Percentiles rank a stretch among this genome's conserved stretches.
phyloP scores from a whole-genome alignment of 192 early-diverging fungal species.

The Podila clonocystis region DNA sequence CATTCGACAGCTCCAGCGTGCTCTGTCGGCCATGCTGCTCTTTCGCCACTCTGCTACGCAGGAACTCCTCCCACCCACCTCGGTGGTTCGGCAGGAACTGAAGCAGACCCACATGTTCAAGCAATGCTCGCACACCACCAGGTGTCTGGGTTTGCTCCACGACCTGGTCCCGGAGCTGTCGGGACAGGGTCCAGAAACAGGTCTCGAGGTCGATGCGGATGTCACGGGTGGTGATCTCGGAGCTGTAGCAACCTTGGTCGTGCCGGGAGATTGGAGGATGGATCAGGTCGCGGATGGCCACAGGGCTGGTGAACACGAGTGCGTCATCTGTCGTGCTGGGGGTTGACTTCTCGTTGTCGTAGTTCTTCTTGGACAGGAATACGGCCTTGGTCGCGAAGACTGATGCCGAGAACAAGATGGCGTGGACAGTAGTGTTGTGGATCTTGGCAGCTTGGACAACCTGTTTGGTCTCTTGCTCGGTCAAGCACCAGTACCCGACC shows the following conservation, averaged over 20 bases:
- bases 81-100: constrained; percentile 10
- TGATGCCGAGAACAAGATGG: constrained; percentile 14
- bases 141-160: background rate
- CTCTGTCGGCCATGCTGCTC: constrained; percentile 27
- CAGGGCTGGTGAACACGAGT: constrained; percentile 3
- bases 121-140: background rate
- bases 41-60: constrained; percentile 11
- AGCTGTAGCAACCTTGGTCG: constrained; percentile 22
- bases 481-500: constrained; percentile 6
- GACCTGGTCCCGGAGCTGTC: constrained; percentile 4
- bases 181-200: constrained; percentile 21
- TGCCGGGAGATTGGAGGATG: background rate
- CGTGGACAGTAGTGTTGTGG: constrained; percentile 15
- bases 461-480: constrained; percentile 17
- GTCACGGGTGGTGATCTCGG: constrained; percentile 15
- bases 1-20: constrained; percentile 25
- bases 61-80: constrained; percentile 25
- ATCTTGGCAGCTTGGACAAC: constrained; percentile 13
- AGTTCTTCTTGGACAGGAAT: constrained; percentile 13
- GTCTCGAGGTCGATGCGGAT: constrained; percentile 17
- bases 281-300: constrained; percentile 13
- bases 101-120: constrained; percentile 16
- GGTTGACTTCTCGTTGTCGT: background rate
- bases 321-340: constrained; percentile 14
- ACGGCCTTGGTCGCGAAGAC: constrained; percentile 26